Base-by-base conservation (phyloP, 2,329 filamentous ascomycete species). In the Hymenoscyphus albidus region DNA sequence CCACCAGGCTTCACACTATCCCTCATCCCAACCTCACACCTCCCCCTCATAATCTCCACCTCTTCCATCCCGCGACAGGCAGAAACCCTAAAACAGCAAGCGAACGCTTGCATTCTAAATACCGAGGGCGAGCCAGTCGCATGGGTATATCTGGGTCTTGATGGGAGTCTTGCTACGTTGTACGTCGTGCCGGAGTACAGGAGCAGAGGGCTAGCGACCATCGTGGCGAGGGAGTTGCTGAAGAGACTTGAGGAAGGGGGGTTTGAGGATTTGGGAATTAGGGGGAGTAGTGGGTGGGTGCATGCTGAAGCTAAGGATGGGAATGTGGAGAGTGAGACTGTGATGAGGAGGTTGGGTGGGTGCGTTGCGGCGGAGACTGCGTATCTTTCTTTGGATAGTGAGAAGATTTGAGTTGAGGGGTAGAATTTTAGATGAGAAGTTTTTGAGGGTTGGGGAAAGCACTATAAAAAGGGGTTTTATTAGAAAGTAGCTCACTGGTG, bases 271-370 rank as follows among this genome's bases (percentile, higher is more conserved):
- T 12, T 74, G 59, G 73, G 71, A 1, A 71, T 67, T 62, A 63
- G 64, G 57, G 74, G 71, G 3, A 73, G 70, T 62, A 74, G 70
- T 64, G 73, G 70, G 10, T 75, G 71, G 67, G 65, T 70, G 5
- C 72, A 74, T 70, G 62, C 71, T 1, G 72, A 75, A 69, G 72
- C 75, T 2, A 66, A 71, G 39, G 68, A 64, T 3, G 73, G 72
- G 32, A 75, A 75, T 66, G 31, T 18, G 44, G 71, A 61, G 12
- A 75, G 74, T 66, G 72, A 74, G 61, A 69, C 68, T n/a, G 70
- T 75, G 1, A 74, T 75, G 72, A 70, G 58, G 39, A 62, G 64
- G 1, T 35, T 75, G 13, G 70, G 70, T 1, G 70, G 63, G 65
- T 38, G 32, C 58, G 65, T 9, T 44, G 18, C 10, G 68, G 67